Evolutionary conservation across 2,329 filamentous ascomycete species (phyloP), one percentile per base, ranked within the genome.

Genomic region (Colletotrichum kahawae): DNA sequence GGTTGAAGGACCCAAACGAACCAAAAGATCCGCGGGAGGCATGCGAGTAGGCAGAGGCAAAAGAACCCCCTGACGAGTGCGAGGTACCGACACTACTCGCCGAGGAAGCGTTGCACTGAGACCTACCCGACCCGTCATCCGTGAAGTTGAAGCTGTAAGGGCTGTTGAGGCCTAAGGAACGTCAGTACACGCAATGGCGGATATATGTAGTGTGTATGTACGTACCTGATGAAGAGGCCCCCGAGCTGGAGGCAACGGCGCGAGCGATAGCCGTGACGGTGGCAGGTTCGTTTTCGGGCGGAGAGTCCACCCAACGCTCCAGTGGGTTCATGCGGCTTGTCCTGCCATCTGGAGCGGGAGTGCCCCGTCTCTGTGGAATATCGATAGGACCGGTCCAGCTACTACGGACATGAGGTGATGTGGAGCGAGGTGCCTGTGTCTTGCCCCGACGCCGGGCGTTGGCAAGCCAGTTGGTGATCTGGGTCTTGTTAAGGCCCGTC

Each of bases 391-490:
- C 87, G 24, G 89, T 90, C 71, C 90, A 90, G 77, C 85, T 88
- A 77, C 88, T 89, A 31, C 91, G 89, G 60, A 93, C 86, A 78
- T 93, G 91, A 1, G 95, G 94, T 6, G 95, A 96, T 21, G 90
- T 91, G 34, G 91, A 92, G 77, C 93, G 89, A 62, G 91, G 92
- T 3, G 91, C 88, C 63, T 92, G 91, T 70, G 94, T 92, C 85
- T 98, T 98, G 79, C 94, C 93, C 77, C 95, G 90, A 71, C 95
- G 92, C 57, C 95, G 92, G 72, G 95, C 95, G 83, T 98, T 98
- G 74, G 95, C 95, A 62, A 98, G 91, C 95, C 95, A 98, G 82
- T 97, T 98, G 13, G 93, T 93, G 79, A 98, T 96, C 81, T 98
- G 96, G 16, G 90, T 93, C 79, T 95, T 92, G 82, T 92, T 95